Conservation (phyloP, 2,329 filamentous ascomycete genomes). For the Xylariaceae sp. region DNA sequence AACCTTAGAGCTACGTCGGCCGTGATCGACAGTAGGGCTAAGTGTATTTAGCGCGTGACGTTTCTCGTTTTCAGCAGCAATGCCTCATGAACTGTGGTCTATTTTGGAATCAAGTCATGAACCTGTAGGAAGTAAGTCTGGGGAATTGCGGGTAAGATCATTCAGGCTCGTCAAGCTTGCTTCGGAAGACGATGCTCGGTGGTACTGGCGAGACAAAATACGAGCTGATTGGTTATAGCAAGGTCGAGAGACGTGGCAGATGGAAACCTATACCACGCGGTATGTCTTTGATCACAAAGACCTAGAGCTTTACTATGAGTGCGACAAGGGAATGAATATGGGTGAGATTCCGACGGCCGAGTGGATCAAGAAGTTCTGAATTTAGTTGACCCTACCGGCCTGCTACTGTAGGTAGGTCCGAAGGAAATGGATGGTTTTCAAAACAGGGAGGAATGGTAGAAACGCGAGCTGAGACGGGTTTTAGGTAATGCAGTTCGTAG, state of each 20-base stretch:
- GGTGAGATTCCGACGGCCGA: too few species aligned
- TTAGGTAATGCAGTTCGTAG: too few species aligned
- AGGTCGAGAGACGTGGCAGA: constrained; percentile 35
- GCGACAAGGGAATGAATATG: too few species aligned
- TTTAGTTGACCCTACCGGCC: too few species aligned
- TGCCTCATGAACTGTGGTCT: not conserved
- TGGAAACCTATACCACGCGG: constrained; percentile 31
- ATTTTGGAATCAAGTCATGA: not conserved
- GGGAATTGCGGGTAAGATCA: not conserved
- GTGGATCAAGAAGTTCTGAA: too few species aligned
- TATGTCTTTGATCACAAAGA: constrained; percentile 9
- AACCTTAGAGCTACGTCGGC: constrained; percentile 46
- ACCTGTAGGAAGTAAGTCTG: not conserved
- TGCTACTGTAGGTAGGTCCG: too few species aligned
- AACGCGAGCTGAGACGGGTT: constrained; percentile 15
- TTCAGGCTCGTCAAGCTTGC: not conserved
- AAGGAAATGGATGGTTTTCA: not conserved
- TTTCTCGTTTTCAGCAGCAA: constrained; percentile 13
- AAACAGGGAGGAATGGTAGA: not conserved
- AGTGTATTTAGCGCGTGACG: constrained; percentile 31
- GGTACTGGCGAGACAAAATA: constrained; percentile 24
- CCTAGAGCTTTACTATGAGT: too few species aligned
- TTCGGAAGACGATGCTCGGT: not conserved
- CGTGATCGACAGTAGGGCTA: constrained; percentile 40
- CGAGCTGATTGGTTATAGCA: constrained; percentile 21